Base-by-base conservation (phyloP, 2,329 filamentous ascomycete genomes). In the Verticillium alfalfae region DNA sequence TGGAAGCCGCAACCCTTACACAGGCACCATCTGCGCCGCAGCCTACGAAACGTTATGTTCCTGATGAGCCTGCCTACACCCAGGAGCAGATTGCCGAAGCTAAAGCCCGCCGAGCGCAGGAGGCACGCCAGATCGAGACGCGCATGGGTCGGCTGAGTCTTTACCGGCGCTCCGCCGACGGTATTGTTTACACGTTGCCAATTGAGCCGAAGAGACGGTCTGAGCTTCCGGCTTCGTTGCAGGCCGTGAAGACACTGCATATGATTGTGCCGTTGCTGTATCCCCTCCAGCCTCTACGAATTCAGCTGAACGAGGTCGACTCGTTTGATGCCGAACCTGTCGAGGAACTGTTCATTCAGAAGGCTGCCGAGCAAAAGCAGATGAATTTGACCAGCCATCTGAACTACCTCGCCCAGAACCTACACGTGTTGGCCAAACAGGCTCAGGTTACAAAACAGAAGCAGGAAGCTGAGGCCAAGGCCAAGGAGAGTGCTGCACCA, bases 101-200 rank as follows among this genome's bases (percentile, higher is more conserved):
- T 37, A 84, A 85, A 69, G 81, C 83, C 49, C 83, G 83, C 60
- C 80, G 91, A 63, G 84, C 86, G 22, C 78, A 82, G 57, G 89
- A 94, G 70, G 84, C 85, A 31, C 84, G 87, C 41, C 90, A 93
- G 69, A 81, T 95, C 0, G 90, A 93, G 75, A 84, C 90, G 34
- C 85, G 91, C 37, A 87, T 95, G 80, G 85, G 88, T 16, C 82
- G 88, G 66, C 71, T 89, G 58, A 81, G 86, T 1, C 73, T 85
- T 39, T 95, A 90, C 70, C 83, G 86, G 36, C 90, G 88, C 65
- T 88, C 87, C 1, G 78, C 82, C 36, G 89, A 93, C 72, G 90
- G 89, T 1, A 79, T 88, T 63, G 82, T 86, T 16, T 94, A 89
- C 71, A 88, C 84, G 2, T 71, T 94, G 13, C 89, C 90, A 0